Evolutionary conservation across 2,329 filamentous ascomycete species (phyloP).

Genomic region (Biscogniauxia marginata): DNA sequence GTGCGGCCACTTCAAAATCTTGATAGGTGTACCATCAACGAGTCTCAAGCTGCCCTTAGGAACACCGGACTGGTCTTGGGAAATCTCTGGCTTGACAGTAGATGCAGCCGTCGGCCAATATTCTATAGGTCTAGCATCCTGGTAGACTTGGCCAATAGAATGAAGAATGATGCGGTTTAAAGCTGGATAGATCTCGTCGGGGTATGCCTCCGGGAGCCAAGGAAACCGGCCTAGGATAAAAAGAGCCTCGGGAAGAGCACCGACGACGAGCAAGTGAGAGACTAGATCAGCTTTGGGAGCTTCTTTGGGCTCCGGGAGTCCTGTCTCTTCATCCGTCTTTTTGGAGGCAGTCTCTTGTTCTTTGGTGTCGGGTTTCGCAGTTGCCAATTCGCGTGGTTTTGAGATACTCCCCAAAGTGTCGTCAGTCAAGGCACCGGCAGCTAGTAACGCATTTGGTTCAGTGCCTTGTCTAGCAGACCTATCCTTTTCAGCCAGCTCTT

Average conservation of each 20-base stretch:
- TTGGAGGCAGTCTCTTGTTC: constrained; percentile 45
- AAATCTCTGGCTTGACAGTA: constrained; percentile 40
- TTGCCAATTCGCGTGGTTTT: constrained; percentile 48
- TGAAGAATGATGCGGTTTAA: constrained; percentile 84
- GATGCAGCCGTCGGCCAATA: constrained; percentile 33
- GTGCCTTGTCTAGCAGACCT: constrained; percentile 67
- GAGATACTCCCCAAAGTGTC: constrained; percentile 62
- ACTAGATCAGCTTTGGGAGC: constrained; percentile 80
- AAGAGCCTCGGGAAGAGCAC: constrained; percentile 87
- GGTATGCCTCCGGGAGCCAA: constrained; percentile 84
- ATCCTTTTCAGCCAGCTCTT: constrained; percentile 78
- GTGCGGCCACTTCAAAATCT: constrained; percentile 78
- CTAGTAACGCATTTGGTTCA: constrained; percentile 77
- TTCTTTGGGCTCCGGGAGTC: constrained; percentile 71
- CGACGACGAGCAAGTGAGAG: constrained; percentile 83
- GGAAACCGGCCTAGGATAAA: constrained; percentile 91
- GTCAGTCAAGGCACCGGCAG: constrained; percentile 83
- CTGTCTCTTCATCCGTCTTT: constrained; percentile 45
- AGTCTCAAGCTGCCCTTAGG: constrained; percentile 69
- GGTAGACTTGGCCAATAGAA: constrained; percentile 72
- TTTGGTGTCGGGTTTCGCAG: constrained; percentile 54
- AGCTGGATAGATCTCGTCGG: constrained; percentile 71
- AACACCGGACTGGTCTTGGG: constrained; percentile 62
- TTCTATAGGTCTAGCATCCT: constrained; percentile 37
- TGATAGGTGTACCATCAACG: constrained; percentile 58